Conservation (phyloP, 1,284 basidiomycete genomes). For the Lignosus rhinocerotis region DNA sequence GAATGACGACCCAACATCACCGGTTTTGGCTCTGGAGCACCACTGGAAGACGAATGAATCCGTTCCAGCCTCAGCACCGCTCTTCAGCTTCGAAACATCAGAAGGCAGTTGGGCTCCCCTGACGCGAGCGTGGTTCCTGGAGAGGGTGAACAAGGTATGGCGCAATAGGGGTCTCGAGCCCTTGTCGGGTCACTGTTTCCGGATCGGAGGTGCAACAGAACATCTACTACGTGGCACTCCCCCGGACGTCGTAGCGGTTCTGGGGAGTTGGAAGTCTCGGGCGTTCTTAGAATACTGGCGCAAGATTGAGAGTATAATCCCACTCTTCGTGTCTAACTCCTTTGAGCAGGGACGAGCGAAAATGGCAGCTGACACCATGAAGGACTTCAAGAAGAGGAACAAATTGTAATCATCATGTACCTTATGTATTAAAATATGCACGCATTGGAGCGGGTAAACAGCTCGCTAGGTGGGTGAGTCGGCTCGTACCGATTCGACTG, state of each 20-base stretch:
- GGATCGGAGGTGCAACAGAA: slow-evolving; percentile 15
- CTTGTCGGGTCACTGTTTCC: slow-evolving; percentile 5
- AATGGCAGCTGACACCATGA: not conserved
- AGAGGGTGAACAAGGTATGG: slow-evolving; percentile 29
- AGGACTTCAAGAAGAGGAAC: not conserved
- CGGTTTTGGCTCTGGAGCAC: not conserved
- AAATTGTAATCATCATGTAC: too few relatives aligned
- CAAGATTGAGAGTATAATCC: not conserved
- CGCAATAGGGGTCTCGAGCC: slow-evolving; percentile 15
- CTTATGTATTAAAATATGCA: not conserved
- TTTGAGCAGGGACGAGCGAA: not conserved
- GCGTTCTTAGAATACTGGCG: slow-evolving; percentile 39
- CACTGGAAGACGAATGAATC: not conserved
- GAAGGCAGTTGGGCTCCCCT: slow-evolving; percentile 13
- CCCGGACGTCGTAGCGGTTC: slow-evolving; percentile 35
- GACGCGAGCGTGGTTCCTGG: slow-evolving; percentile 24
- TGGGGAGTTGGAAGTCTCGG: slow-evolving; percentile 36
- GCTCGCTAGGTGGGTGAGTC: not conserved
- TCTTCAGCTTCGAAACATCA: slow-evolving; percentile 2
- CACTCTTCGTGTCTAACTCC: not conserved
- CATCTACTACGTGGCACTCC: slow-evolving; percentile 35
- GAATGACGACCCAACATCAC: not conserved
- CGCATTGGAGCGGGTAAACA: not conserved
- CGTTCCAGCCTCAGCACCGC: not conserved
- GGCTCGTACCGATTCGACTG: not conserved